phyloP scores from a whole-genome alignment of 2,329 filamentous ascomycete genomes.

The Colletotrichum gloeosporioides region DNA sequence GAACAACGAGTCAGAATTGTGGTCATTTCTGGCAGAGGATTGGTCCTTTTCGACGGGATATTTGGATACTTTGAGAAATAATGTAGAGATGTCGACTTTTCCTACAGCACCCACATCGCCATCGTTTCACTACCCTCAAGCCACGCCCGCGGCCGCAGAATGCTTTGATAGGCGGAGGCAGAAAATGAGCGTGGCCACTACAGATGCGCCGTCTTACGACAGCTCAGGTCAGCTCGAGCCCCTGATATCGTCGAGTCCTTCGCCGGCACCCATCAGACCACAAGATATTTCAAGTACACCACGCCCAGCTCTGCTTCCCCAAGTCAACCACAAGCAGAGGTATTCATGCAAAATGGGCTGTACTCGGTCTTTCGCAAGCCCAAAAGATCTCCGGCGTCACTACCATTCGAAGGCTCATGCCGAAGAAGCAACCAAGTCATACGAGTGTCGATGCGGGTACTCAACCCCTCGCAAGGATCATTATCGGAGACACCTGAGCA shows the following conservation, averaged over 20 bases:
- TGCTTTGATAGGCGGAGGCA: no score
- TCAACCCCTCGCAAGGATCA: background rate
- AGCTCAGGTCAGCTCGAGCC: background rate
- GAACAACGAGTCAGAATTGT: background rate
- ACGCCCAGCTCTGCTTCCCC: background rate
- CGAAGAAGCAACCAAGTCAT: background rate
- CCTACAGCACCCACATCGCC: no score
- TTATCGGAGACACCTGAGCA: background rate
- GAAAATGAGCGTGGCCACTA: background rate
- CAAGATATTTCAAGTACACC: background rate
- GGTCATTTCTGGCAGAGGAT: background rate
- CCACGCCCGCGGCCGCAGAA: background rate
- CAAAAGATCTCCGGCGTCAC: background rate
- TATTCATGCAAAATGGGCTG: background rate
- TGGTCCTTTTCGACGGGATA: background rate
- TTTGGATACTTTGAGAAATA: background rate
- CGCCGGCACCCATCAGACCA: background rate
- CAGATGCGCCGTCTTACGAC: accelerated
- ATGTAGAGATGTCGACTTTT: no score
- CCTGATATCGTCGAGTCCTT: background rate
- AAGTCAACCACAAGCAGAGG: background rate
- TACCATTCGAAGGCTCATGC: background rate
- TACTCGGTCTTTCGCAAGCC: background rate
- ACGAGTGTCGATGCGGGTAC: background rate
- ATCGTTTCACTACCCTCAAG: no score